Conservation (phyloP, 768 basidiomycete species). For the Suillus ampliporus region DNA sequence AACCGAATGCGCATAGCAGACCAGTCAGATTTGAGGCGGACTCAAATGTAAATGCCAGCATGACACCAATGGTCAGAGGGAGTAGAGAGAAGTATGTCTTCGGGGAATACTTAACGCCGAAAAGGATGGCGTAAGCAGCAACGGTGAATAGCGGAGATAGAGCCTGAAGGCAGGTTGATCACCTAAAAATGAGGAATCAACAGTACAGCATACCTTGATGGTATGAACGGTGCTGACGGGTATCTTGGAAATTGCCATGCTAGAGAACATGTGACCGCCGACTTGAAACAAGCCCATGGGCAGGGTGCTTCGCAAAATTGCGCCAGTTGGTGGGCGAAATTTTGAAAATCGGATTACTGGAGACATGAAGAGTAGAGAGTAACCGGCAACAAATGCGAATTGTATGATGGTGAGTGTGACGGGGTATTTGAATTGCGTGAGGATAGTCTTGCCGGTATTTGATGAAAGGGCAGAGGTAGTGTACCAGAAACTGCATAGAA, state of each 20-base stretch:
- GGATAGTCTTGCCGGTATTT: slow-evolving; percentile 95
- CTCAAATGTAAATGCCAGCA: slow-evolving; percentile 96
- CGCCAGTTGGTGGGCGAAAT: slow-evolving; percentile 71
- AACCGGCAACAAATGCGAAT: slow-evolving; percentile 91
- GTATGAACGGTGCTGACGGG: slow-evolving; percentile 98
- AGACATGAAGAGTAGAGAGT: slow-evolving; percentile 85
- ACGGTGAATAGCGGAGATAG: slow-evolving; percentile 97
- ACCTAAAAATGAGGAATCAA: slow-evolving; percentile 6
- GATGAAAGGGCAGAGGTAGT: slow-evolving; percentile 90
- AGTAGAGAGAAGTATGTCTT: slow-evolving; percentile 92
- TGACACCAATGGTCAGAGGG: slow-evolving; percentile 95
- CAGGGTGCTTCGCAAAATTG: slow-evolving; percentile 78
- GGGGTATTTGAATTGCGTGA: slow-evolving; percentile 92
- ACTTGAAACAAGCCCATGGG: slow-evolving; percentile 99
- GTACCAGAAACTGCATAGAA: slow-evolving; percentile 93
- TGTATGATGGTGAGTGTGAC: slow-evolving; percentile 98
- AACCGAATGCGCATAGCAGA: slow-evolving; percentile 95
- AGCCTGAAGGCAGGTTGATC: slow-evolving; percentile 58
- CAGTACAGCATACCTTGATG: slow-evolving; percentile 76
- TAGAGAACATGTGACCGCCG: slow-evolving; percentile 96
- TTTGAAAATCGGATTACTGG: slow-evolving; percentile 70
- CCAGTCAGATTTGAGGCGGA: slow-evolving; percentile 86
- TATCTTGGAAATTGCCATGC: slow-evolving; percentile 95
- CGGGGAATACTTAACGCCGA: slow-evolving; percentile 90
- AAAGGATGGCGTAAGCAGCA: slow-evolving; percentile 90